Evolutionary conservation across 2,329 filamentous ascomycete species (phyloP).

Genomic region (Xylariales sp.): DNA sequence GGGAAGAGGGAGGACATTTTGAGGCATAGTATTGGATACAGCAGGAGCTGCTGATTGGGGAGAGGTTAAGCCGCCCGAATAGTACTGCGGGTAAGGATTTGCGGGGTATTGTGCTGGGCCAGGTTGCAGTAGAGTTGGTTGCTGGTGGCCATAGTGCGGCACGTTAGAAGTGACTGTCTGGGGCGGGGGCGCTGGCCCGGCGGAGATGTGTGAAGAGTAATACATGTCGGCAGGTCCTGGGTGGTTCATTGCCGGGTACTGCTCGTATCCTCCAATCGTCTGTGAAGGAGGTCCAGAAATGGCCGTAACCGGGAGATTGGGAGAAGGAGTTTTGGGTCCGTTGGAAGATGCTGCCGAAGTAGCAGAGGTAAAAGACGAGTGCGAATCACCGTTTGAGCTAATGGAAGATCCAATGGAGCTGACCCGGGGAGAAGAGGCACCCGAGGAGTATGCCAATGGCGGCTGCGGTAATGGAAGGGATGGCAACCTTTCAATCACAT

Average conservation of each 20-base stretch:
- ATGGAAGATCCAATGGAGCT: slow-evolving; percentile 65
- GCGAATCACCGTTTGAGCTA: slow-evolving; percentile 47
- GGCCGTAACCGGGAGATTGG: slow-evolving; percentile 53
- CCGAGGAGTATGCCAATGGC: slow-evolving; percentile 66
- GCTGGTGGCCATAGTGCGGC: slow-evolving; percentile 73
- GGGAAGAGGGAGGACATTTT: slow-evolving; percentile 69
- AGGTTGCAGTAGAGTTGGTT: slow-evolving; percentile 71
- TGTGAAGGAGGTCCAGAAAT: slow-evolving; percentile 36
- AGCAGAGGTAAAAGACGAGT: slow-evolving; percentile 51
- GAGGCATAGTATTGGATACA: slow-evolving; percentile 64
- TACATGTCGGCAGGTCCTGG: slow-evolving; percentile 80
- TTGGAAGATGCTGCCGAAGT: slow-evolving; percentile 51
- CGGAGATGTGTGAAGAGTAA: slow-evolving; percentile 74
- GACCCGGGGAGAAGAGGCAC: slow-evolving; percentile 70
- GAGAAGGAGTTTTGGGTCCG: slow-evolving; percentile 75
- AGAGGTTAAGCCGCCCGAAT: slow-evolving; percentile 70
- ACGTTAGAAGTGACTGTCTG: slow-evolving; percentile 72
- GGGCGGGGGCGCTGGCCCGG: slow-evolving; percentile 68
- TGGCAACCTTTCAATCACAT: slow-evolving; percentile 69
- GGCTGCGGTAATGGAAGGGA: slow-evolving; percentile 66
- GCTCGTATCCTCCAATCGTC: slow-evolving; percentile 33
- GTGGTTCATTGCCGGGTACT: slow-evolving; percentile 71
- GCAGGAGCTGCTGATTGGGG: slow-evolving; percentile 65
- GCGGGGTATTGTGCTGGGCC: slow-evolving; percentile 64
- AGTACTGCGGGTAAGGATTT: slow-evolving; percentile 65